A percentile compares a stretch with the other conserved stretches of the same genome.
Evolutionary conservation across 2,329 filamentous ascomycete genomes (phyloP).

Genomic region (Pseudocercospora eumusae): DNA sequence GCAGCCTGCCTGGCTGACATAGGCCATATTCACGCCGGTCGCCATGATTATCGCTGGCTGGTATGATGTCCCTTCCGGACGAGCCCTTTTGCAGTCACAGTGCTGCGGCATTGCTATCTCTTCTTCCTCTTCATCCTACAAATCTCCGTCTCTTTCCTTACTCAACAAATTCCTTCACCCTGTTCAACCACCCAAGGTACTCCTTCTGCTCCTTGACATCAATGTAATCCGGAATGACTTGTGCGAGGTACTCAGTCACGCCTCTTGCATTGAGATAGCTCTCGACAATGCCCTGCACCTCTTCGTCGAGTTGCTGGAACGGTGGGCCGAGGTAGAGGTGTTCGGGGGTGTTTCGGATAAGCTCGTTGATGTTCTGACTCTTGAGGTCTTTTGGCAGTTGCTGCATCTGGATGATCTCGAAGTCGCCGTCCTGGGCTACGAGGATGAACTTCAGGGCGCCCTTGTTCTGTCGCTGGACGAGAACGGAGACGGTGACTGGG

Average conservation of each 20-base stretch:
- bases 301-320: slow-evolving; percentile 92
- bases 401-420: slow-evolving; percentile 87
- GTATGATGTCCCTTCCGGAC: background rate
- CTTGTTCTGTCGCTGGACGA: slow-evolving; percentile 82
- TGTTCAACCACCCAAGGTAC: slow-evolving; percentile 85
- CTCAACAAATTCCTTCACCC: slow-evolving; percentile 81
- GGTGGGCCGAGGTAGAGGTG: slow-evolving; percentile 86
- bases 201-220: slow-evolving; percentile 98
- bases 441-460: slow-evolving; percentile 87
- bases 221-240: slow-evolving; percentile 94
- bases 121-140: too few relatives aligned
- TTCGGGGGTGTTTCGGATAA: slow-evolving; percentile 66
- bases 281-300: slow-evolving; percentile 89
- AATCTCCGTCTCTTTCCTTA: slow-evolving; percentile 31
- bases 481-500: slow-evolving; percentile 80
- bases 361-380: slow-evolving; percentile 58
- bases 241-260: slow-evolving; percentile 79
- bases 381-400: slow-evolving; percentile 80
- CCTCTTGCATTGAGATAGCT: slow-evolving; percentile 93
- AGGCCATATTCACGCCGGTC: background rate
- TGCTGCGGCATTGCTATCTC: background rate
- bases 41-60: background rate
- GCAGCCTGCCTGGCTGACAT: background rate
- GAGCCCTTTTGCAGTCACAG: background rate
- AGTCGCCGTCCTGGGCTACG: slow-evolving; percentile 78